These are phyloP conservation scores for Amanita rimosa DNA, from an alignment of 768 basidiomycete species.

Conservation along the genomic window DNA sequence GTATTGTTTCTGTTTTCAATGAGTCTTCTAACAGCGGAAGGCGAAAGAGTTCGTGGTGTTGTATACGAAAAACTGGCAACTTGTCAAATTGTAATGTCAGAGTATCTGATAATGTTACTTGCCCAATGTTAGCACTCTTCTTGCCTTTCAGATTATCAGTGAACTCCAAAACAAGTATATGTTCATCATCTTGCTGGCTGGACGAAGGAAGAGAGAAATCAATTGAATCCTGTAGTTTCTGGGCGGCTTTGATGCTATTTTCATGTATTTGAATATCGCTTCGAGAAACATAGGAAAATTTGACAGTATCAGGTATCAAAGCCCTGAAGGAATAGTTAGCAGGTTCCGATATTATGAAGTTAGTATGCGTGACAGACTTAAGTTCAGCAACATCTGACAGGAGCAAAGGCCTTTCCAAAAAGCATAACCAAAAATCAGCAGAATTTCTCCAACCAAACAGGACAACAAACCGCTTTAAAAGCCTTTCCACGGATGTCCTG, in stretches of 20 bases:
- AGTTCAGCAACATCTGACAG: constrained; percentile 72
- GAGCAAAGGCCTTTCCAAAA: constrained; percentile 54
- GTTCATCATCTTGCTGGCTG: constrained; percentile 20
- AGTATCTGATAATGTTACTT: constrained; percentile 4
- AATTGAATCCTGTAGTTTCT: constrained; percentile 13
- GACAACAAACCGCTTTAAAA: constrained; percentile 57
- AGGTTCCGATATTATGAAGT: not conserved
- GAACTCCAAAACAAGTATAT: constrained; percentile 37
- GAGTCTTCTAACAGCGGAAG: constrained; percentile 53
- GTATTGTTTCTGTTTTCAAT: constrained; percentile 58
- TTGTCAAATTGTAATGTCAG: not conserved
- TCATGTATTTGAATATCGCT: constrained; percentile 48
- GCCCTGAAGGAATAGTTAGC: constrained; percentile 34
- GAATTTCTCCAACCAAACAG: not conserved
- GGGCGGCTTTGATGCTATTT: constrained; percentile 4
- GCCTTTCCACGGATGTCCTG: constrained; percentile 66
- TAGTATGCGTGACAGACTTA: constrained; percentile 45
- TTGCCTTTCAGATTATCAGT: constrained; percentile 24
- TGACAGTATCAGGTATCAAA: constrained; percentile 70
- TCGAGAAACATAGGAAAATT: constrained; percentile 70
- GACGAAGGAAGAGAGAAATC: constrained; percentile 38
- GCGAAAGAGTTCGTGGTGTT: constrained; percentile 31
- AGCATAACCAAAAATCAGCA: not conserved
- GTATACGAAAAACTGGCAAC: constrained; percentile 15
- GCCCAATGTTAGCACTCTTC: constrained; percentile 20